Evolutionary conservation across 805 yeast genomes (phyloP).

Genomic region (Naumovozyma dairenensis): DNA sequence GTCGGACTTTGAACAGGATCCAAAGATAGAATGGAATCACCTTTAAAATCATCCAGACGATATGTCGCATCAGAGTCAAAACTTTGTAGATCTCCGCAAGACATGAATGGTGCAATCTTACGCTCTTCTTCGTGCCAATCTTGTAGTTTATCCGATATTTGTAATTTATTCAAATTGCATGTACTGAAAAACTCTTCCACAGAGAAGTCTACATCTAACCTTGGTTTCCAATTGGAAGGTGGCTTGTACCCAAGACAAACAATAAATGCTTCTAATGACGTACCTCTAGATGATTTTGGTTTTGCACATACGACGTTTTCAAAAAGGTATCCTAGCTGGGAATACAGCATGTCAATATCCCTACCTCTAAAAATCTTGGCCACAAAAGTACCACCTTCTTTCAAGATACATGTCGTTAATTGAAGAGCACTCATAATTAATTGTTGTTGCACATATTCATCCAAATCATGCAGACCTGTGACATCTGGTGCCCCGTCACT

Average conservation of each 20-base stretch:
- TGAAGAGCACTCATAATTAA: constrained; percentile 84
- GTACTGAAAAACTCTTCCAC: constrained; percentile 79
- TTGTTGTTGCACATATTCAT: constrained; percentile 95
- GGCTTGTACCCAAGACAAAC: constrained; percentile 87
- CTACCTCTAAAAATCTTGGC: constrained; percentile 96
- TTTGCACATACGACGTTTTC: constrained; percentile 89
- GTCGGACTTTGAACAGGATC: constrained; percentile 95
- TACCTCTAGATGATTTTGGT: constrained; percentile 91
- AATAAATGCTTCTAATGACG: constrained; percentile 86
- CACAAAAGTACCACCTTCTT: constrained; percentile 86
- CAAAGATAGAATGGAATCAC: constrained; percentile 33
- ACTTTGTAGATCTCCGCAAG: constrained; percentile 85
- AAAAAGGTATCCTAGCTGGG: constrained; percentile 82
- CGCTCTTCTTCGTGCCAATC: constrained; percentile 52
- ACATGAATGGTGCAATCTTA: constrained; percentile 78
- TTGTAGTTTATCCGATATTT: constrained; percentile 23
- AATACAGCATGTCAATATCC: constrained; percentile 85
- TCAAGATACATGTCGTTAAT: constrained; percentile 77
- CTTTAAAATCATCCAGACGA: constrained; percentile 18
- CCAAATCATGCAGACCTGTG: constrained; percentile 92
- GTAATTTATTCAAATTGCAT: constrained; percentile 18
- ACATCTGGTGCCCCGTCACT: constrained; percentile 99
- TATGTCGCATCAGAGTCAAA: constrained; percentile 96
- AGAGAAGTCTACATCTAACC: constrained; percentile 42
- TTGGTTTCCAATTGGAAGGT: constrained; percentile 75